phyloP scores from a whole-genome alignment of 2,329 filamentous ascomycete species.

The Trichoderma koningiopsis region DNA sequence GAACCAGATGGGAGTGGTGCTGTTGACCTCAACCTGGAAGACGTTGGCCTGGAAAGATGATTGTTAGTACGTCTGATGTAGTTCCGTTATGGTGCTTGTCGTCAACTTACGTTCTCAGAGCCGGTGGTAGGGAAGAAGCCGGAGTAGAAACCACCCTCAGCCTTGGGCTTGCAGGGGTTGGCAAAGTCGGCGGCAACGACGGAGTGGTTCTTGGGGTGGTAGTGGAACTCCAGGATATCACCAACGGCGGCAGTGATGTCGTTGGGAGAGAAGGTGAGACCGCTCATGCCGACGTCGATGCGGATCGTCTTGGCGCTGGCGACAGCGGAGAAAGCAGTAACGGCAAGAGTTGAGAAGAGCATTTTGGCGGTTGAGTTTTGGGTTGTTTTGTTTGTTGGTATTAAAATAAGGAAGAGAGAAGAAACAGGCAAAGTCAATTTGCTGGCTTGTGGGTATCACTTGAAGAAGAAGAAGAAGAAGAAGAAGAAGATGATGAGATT shows the following conservation, averaged over 20 bases:
- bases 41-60: constrained; percentile 24
- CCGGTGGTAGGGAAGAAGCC: constrained; percentile 9
- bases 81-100: no score
- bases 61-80: constrained; percentile 3
- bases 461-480: neutral
- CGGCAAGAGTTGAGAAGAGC: constrained; percentile 26
- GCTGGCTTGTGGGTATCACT: constrained; percentile 2
- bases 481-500: no score
- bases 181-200: constrained; percentile 50
- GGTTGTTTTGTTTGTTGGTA: neutral
- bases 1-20: constrained; percentile 27
- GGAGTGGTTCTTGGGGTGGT: constrained; percentile 50
- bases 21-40: constrained; percentile 27
- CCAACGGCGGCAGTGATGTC: constrained; percentile 48
- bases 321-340: constrained; percentile 27
- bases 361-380: constrained; percentile 22
- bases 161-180: constrained; percentile 49
- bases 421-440: neutral
- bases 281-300: constrained; percentile 48
- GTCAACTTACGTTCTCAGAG: constrained; percentile 11
- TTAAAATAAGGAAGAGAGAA: neutral
- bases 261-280: constrained; percentile 46
- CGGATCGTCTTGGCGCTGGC: constrained; percentile 35
- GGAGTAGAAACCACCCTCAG: constrained; percentile 29
- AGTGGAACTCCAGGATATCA: constrained; percentile 54